Base-by-base conservation (phyloP, 2,329 filamentous ascomycete species). In the Ceratocystis cacaofunesta region DNA sequence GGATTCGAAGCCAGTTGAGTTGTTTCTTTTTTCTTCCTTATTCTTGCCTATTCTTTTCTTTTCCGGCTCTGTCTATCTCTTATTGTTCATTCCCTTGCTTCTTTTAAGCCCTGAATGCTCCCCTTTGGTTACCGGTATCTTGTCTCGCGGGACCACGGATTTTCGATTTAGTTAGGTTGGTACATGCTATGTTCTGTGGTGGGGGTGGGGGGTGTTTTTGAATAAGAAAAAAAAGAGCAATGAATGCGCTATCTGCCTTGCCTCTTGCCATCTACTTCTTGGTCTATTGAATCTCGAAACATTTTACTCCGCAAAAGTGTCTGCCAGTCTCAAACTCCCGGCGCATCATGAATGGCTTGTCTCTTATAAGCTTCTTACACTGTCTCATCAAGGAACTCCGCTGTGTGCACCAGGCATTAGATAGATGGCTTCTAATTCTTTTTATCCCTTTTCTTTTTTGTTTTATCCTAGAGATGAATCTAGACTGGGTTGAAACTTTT, bases 271-370 rank as follows among this genome's bases (percentile, higher is more conserved):
- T 57, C 5, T 1, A 10, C 19, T 15, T 25, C 22, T 28, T 30
- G 50, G n/a, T 30, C 19, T 28, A 25, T 25, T 55, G 50, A n/a
- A 28, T 55, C 19, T 55, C 50, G 10, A 55, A 55, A 55, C 50
- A 55, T 19, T 22, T 5, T 55, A 50, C 46, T 50, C 46, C 46
- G 22, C 46, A 50, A 19, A n/a, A 15, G 46, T 22, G 17, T 19
- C 46, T 50, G 46, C 50, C 50, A 55, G 50, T 10, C 50, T 55
- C 50, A 55, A 55, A 55, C 50, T 55, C 50, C 50, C 50, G 50
- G 8, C 25, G 50, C 50, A 55, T 55, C 50, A 55, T 28, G 22
- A 30, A 30, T 55, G 50, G 19, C 50, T 55, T 55, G 50, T 55
- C 22, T 10, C 50, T 25, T 30, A 55, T 55, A 55, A 55, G 50